Evolutionary conservation across 148 eudicot species (phyloP).

Genomic region (Simmondsia chinensis): DNA sequence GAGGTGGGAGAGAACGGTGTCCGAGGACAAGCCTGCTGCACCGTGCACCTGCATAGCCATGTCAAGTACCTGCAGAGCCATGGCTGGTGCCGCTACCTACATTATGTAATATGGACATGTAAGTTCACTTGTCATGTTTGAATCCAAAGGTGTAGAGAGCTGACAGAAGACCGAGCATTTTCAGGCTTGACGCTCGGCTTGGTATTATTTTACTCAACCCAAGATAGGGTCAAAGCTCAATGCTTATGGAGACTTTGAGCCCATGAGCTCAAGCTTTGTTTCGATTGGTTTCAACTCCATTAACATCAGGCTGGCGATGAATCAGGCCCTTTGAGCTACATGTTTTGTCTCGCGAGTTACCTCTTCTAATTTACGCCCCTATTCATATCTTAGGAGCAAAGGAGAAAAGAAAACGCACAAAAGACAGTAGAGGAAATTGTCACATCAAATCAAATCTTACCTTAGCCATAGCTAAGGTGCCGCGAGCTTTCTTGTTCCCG

Average conservation of each 20-base stretch:
- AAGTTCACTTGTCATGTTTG: neutral
- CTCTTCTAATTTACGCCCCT: no score
- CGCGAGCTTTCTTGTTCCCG: conserved; percentile 92
- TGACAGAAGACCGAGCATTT: no score
- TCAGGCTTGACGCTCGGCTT: no score
- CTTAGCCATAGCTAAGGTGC: conserved; percentile 95
- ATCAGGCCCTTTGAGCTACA: no score
- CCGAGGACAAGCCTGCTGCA: conserved; percentile 82
- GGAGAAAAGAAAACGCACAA: neutral
- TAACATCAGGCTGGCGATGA: no score
- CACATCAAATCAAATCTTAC: conserved; percentile 18
- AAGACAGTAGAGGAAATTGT: neutral
- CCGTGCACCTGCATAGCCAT: conserved; percentile 99
- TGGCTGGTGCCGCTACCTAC: conserved; percentile 91
- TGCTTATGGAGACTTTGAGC: no score
- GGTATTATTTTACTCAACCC: no score
- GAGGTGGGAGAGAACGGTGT: conserved; percentile 73
- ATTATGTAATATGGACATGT: neutral
- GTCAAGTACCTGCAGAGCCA: conserved; percentile 91
- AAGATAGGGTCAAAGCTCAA: no score
- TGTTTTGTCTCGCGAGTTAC: no score
- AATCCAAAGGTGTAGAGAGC: no score
- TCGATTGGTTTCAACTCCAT: no score
- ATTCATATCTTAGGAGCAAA: neutral
- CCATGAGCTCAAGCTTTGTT: no score